Conservation (phyloP, 768 basidiomycete genomes). For the Pisolithus albus region DNA sequence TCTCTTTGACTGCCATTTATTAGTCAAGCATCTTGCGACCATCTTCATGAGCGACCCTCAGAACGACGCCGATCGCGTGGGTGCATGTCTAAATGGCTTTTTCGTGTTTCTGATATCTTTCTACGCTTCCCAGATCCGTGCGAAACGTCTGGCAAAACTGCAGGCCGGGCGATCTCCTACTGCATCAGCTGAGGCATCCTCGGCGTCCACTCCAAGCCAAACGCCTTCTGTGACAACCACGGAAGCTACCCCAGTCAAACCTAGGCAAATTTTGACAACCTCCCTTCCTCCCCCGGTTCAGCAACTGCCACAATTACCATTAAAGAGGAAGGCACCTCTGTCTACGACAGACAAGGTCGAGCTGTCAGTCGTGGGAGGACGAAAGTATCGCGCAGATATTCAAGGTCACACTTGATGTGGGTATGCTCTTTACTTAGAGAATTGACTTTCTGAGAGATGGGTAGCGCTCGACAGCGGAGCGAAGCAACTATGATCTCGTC, state of each 20-base stretch:
- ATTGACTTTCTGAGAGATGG: constrained; percentile 7
- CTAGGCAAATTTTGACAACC: constrained; percentile 22
- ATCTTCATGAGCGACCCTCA: constrained; percentile 44
- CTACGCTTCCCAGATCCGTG: constrained; percentile 58
- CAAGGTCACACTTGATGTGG: constrained; percentile 73
- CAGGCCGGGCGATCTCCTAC: constrained; percentile 40
- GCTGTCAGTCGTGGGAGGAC: constrained; percentile 64
- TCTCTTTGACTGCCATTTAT: too few relatives aligned
- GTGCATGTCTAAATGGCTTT: constrained; percentile 8
- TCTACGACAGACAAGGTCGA: constrained; percentile 39
- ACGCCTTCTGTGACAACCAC: constrained; percentile 24
- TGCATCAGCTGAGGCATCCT: constrained; percentile 23
- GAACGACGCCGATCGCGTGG: constrained; percentile 77
- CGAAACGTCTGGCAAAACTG: constrained; percentile 86
- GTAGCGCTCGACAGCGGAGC: constrained; percentile 54
- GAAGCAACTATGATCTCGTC: constrained; percentile 58
- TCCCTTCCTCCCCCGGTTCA: constrained; percentile 26
- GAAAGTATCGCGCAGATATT: constrained; percentile 62
- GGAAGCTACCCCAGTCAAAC: constrained; percentile 27
- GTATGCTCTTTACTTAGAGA: constrained; percentile 18
- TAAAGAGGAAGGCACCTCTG: constrained; percentile 44
- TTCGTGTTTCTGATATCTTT: background rate
- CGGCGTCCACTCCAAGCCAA: constrained; percentile 10
- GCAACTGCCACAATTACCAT: constrained; percentile 28
- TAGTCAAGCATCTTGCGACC: background rate